Base-by-base conservation (phyloP, 2,329 filamentous ascomycete species). In the Sclerotinia borealis region DNA sequence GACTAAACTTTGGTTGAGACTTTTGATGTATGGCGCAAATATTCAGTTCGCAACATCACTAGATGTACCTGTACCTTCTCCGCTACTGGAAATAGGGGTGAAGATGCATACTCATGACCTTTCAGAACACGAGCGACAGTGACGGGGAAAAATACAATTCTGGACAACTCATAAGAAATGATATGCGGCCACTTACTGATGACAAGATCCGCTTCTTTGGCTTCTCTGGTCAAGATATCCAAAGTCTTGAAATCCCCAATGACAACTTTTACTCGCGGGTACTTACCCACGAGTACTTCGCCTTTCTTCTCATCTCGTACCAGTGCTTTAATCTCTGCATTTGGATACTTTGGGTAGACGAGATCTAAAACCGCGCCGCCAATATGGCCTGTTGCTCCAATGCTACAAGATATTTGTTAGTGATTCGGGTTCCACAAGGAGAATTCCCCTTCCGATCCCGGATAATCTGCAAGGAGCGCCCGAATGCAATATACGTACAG, bases 381-480 rank as follows among this genome's bases (percentile, higher is more conserved):
- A 15, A 68, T 67, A 56, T 68, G 65, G 8, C 67, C 65, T 15
- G 61, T 66, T 6, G 65, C 67, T 19, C 62, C 64, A 19, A 65
- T 37, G 1, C 63, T 65, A 59, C 31, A 27, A 48, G 10, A 25
- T 25, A 25, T 17, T 1, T 10, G 15, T 37, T 39, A 19, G 22
- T 4, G n/a, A 34, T 22, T 19, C 19, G n/a, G 25, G 17, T 52
- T 10, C 17, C 41, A 61, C 22, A 39, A 1, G 15, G n/a, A 13
- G 25, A 10, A 43, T 11, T 36, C 17, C 6, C 15, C 7, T 6
- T 36, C 34, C 10, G n/a, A 29, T 48, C 4, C 15, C 15, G 41
- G 19, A 25, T 39, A 37, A n/a, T 1, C 6, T 5, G 6, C 9
- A 25, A 6, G 27, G 10, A 41, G 27, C n/a, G 17, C 9, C 3